Percentiles rank a stretch among this genome's conserved stretches.
These are phyloP conservation scores for Russula sp. DNA, from an alignment of 768 basidiomycete species.

Conservation along the genomic window DNA sequence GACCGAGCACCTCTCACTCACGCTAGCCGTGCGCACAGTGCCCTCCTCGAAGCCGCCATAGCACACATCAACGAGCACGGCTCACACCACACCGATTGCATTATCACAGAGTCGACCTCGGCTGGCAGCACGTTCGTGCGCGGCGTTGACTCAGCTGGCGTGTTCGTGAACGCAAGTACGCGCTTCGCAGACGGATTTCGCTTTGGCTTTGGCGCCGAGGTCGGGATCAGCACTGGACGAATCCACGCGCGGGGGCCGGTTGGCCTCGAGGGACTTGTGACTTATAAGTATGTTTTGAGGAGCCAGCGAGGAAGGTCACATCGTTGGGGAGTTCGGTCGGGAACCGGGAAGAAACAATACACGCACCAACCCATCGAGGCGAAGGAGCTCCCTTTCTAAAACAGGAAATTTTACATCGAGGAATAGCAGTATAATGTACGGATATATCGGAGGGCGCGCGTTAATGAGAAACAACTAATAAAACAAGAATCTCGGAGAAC, in stretches of 20 bases:
- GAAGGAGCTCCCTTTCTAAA: constrained; percentile 48
- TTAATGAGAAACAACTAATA: not conserved
- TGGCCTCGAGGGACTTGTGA: constrained; percentile 88
- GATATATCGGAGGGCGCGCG: constrained; percentile 3
- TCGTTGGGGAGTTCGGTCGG: constrained; percentile 81
- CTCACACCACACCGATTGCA: constrained; percentile 93
- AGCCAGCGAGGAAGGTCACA: constrained; percentile 73
- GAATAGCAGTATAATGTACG: constrained; percentile 18
- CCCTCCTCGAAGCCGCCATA: constrained; percentile 74
- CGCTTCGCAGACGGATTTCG: constrained; percentile 96
- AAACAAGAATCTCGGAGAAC: not conserved
- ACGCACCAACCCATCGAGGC: constrained; percentile 57
- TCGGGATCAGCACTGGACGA: constrained; percentile 94
- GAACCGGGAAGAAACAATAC: constrained; percentile 68
- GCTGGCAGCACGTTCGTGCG: constrained; percentile 74
- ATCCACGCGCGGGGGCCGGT: constrained; percentile 97
- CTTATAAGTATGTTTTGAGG: constrained; percentile 92
- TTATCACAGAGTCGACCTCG: constrained; percentile 75
- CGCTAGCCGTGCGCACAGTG: constrained; percentile 74
- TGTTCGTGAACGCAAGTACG: constrained; percentile 93
- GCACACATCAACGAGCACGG: constrained; percentile 89
- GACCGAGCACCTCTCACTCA: constrained; percentile 86
- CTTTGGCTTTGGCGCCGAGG: constrained; percentile 97
- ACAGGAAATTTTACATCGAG: not conserved
- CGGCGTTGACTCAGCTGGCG: constrained; percentile 90